A percentile compares a stretch with the other conserved stretches of the same genome.
Evolutionary conservation across 768 basidiomycete species (phyloP).

Genomic region (Kwoniella dendrophila): DNA sequence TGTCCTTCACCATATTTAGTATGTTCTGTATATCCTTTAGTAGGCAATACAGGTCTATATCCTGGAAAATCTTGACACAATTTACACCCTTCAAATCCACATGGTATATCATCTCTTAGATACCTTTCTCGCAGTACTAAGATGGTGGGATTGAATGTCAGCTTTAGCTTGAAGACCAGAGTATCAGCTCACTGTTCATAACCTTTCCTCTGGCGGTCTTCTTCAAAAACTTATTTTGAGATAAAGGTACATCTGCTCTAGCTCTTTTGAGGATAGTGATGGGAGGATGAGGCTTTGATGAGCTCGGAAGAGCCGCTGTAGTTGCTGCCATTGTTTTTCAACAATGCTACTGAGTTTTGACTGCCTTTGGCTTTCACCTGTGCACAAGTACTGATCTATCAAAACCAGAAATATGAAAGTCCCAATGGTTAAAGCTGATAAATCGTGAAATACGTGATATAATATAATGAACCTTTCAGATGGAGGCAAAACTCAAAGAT

Average conservation of each 20-base stretch:
- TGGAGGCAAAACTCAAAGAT: slow-evolving; percentile 4
- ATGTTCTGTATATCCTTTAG: slow-evolving; percentile 65
- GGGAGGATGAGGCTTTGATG: slow-evolving; percentile 37
- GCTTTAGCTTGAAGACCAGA: background rate
- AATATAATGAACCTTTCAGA: background rate
- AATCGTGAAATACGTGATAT: slow-evolving; percentile 4
- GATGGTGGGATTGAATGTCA: too few relatives aligned
- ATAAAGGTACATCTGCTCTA: slow-evolving; percentile 49
- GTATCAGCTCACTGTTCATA: slow-evolving; percentile 69
- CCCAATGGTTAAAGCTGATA: background rate
- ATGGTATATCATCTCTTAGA: slow-evolving; percentile 85
- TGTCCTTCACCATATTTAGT: slow-evolving; percentile 59
- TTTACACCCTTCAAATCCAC: slow-evolving; percentile 73
- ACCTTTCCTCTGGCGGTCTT: slow-evolving; percentile 94
- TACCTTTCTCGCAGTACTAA: slow-evolving; percentile 90
- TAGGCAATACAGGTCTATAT: slow-evolving; percentile 62
- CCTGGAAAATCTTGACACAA: slow-evolving; percentile 61
- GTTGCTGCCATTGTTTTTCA: slow-evolving; percentile 27
- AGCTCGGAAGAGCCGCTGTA: slow-evolving; percentile 21
- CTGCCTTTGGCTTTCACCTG: too few relatives aligned
- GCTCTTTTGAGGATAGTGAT: slow-evolving; percentile 56
- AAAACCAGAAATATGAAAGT: background rate
- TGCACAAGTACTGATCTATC: too few relatives aligned
- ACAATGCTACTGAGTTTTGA: too few relatives aligned
- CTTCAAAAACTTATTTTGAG: slow-evolving; percentile 91